Evolutionary conservation across 2,329 filamentous ascomycete genomes (phyloP).

Genomic region (Zymoseptoria tritici): DNA sequence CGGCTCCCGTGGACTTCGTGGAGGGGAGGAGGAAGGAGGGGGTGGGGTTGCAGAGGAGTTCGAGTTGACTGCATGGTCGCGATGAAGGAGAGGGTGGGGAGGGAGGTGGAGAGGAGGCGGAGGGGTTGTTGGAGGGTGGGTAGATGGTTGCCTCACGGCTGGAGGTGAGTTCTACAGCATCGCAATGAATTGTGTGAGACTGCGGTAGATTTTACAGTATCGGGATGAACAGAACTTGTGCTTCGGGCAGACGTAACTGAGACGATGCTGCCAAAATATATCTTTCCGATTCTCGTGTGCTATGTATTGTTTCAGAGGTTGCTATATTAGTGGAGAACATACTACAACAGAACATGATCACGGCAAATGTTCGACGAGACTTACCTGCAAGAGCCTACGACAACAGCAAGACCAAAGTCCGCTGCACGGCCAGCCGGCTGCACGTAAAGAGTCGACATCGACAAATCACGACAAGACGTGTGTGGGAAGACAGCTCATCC

Average conservation of each 20-base stretch:
- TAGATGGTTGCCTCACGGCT: background rate
- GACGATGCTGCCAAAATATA: too few relatives aligned
- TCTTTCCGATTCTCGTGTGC: too few relatives aligned
- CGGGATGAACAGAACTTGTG: too few relatives aligned
- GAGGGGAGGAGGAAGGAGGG: conserved; percentile 21
- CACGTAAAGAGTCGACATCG: background rate
- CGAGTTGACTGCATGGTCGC: conserved; percentile 10
- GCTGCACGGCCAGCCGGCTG: background rate
- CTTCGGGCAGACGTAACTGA: too few relatives aligned
- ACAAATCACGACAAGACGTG: conserved; percentile 2
- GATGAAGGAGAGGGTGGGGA: background rate
- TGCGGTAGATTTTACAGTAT: too few relatives aligned
- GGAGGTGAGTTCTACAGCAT: background rate
- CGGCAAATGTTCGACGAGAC: background rate
- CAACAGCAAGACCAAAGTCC: background rate
- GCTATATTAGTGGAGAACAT: background rate
- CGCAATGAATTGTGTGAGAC: too few relatives aligned
- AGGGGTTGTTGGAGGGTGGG: background rate
- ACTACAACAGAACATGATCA: background rate
- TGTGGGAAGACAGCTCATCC: conserved; percentile 24
- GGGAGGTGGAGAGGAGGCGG: background rate
- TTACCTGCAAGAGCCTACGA: background rate
- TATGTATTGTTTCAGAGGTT: too few relatives aligned
- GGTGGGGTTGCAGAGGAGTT: conserved; percentile 18
- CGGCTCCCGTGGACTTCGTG: conserved; percentile 25